Percentiles rank a stretch among this genome's conserved stretches.
Conservation (phyloP, 228 moss, liverwort and hornwort species). For the Sphagnum fallax region DNA sequence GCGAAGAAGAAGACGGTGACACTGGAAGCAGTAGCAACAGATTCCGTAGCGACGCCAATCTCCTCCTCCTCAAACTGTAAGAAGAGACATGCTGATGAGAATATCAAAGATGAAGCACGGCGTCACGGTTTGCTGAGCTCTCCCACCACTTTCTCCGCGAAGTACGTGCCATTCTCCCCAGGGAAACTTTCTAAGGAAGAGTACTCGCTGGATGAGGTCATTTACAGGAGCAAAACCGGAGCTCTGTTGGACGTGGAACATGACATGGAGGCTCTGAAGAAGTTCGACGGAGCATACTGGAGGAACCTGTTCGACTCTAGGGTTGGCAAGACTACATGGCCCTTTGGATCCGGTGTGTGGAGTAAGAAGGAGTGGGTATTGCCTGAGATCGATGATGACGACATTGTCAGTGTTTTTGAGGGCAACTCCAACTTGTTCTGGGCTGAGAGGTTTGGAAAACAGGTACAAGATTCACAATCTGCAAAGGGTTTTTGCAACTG, state of each 20-base stretch:
- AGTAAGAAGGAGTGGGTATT: conserved; percentile 99
- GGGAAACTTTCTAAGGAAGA: conserved; percentile 53
- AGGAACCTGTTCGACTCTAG: conserved; percentile 89
- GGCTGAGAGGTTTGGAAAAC: conserved; percentile 94
- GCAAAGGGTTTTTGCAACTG: too few species aligned
- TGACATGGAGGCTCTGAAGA: conserved; percentile 76
- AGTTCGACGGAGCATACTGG: conserved; percentile 85
- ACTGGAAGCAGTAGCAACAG: conserved; percentile 1
- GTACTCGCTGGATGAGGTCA: conserved; percentile 92
- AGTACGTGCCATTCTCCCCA: conserved; percentile 90
- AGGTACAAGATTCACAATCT: conserved; percentile 16
- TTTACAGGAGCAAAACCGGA: conserved; percentile 87
- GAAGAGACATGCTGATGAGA: conserved; percentile 34
- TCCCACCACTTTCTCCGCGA: conserved; percentile 78
- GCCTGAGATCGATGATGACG: conserved; percentile 84
- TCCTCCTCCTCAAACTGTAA: neutral
- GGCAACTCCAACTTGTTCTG: conserved; percentile 98
- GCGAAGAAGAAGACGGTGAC: neutral
- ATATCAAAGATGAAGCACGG: conserved; percentile 44
- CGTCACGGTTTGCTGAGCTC: conserved; percentile 50
- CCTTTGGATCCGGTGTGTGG: conserved; percentile 97
- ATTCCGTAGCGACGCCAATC: neutral
- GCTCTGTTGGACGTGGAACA: conserved; percentile 83
- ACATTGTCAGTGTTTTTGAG: conserved; percentile 96
- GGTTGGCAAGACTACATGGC: conserved; percentile 99